These are phyloP conservation scores for Lactifluus piperatus DNA, from an alignment of 768 basidiomycete genomes.

Conservation along the genomic window DNA sequence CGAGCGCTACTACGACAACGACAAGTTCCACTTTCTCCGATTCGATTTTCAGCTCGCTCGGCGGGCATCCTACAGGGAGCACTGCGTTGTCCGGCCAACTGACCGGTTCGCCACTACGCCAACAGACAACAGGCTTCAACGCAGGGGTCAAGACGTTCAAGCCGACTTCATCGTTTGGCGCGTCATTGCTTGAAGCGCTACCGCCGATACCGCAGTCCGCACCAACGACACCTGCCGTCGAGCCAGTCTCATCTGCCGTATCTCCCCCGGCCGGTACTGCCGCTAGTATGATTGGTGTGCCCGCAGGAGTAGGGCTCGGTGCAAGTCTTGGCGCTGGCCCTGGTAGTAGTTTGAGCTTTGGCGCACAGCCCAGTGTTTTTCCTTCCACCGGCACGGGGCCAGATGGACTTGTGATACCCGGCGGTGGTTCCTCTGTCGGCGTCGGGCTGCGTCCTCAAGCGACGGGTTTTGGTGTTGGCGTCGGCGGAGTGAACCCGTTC, in stretches of 20 bases:
- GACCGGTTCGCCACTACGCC: conserved; percentile 24
- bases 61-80: conserved; percentile 45
- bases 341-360: conserved; percentile 1
- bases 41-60: conserved; percentile 39
- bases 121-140: conserved; percentile 41
- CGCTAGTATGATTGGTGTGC: background rate
- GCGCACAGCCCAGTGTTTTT: conserved; percentile 20
- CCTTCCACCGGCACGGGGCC: background rate
- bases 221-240: conserved; percentile 35
- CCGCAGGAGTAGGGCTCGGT: background rate
- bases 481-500: conserved; percentile 35
- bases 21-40: conserved; percentile 40
- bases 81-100: conserved; percentile 27
- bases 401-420: conserved; percentile 7
- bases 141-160: conserved; percentile 45
- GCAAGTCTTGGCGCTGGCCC: background rate
- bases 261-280: background rate
- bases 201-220: conserved; percentile 63
- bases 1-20: conserved; percentile 24
- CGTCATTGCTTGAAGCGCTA: conserved; percentile 37
- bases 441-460: conserved; percentile 33
- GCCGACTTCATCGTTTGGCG: conserved; percentile 46
- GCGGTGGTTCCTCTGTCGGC: conserved; percentile 19
- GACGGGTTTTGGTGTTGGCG: conserved; percentile 29
- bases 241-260: background rate